Evolutionary conservation across 129 eudicot genomes (phyloP).

Genomic region (Ambrosia artemisiifolia): DNA sequence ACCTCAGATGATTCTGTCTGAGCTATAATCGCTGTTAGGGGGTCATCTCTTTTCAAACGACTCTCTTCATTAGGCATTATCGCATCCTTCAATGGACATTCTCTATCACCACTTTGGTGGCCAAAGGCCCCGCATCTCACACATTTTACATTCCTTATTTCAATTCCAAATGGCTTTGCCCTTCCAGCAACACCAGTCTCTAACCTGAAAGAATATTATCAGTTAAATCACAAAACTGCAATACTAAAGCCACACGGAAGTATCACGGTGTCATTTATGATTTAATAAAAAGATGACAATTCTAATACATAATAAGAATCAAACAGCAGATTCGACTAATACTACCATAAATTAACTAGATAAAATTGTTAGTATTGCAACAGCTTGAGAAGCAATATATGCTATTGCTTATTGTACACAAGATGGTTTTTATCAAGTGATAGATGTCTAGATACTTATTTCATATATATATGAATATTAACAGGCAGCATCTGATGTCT

Average conservation of each 20-base stretch:
- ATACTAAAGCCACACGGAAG: neutral
- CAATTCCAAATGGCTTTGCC: constrained; percentile 88
- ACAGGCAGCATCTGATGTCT: neutral
- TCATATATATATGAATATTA: constrained; percentile 2
- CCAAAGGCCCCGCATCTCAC: constrained; percentile 90
- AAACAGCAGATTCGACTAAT: neutral
- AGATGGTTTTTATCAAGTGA: neutral
- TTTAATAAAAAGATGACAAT: neutral
- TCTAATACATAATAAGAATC: neutral
- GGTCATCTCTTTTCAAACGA: constrained; percentile 92
- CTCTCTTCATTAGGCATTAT: constrained; percentile 97
- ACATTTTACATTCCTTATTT: constrained; percentile 97
- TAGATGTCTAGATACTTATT: neutral
- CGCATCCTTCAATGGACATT: constrained; percentile 89
- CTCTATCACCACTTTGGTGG: constrained; percentile 98
- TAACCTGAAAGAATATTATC: constrained; percentile 48
- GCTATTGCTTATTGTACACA: neutral
- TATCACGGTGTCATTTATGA: neutral
- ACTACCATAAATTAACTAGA: neutral
- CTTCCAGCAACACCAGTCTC: constrained; percentile 87
- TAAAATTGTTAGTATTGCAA: neutral
- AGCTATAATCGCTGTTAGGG: constrained; percentile 88
- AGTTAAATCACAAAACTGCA: neutral
- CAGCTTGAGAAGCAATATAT: neutral
- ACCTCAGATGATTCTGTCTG: constrained; percentile 87